These are phyloP conservation scores for Volvariella surrecta DNA, from an alignment of 1,284 basidiomycete species.

Conservation along the genomic window DNA sequence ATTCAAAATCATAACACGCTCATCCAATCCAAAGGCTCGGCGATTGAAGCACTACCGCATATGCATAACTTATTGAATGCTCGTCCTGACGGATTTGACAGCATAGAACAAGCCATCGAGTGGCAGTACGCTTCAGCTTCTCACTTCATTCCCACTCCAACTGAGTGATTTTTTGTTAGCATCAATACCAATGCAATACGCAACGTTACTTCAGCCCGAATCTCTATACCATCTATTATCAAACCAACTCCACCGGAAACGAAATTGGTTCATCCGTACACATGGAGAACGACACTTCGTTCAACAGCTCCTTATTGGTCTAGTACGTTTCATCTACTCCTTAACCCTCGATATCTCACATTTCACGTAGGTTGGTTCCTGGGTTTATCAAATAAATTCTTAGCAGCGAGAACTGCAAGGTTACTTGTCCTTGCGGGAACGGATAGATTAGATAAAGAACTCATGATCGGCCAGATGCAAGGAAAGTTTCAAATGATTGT, in stretches of 20 bases:
- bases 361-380: conserved; percentile 76
- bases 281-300: conserved; percentile 82
- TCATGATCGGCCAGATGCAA: conserved; percentile 99
- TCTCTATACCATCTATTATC: conserved; percentile 79
- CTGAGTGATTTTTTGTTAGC: conserved; percentile 27
- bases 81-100: conserved; percentile 80
- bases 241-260: conserved; percentile 35
- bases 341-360: neutral
- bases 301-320: conserved; percentile 88
- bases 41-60: conserved; percentile 82
- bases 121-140: conserved; percentile 77
- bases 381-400: conserved; percentile 73
- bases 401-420: conserved; percentile 71
- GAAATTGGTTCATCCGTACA: conserved; percentile 26
- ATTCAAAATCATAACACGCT: conserved; percentile 2
- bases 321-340: conserved; percentile 37
- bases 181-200: conserved; percentile 71
- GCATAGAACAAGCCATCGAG: conserved; percentile 77
- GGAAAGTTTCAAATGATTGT: conserved; percentile 96
- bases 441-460: conserved; percentile 84
- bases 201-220: conserved; percentile 71
- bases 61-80: conserved; percentile 88
- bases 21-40: conserved; percentile 57
- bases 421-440: conserved; percentile 88
- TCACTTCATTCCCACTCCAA: conserved; percentile 3